These are phyloP conservation scores for Amanita subjunquillea DNA, from an alignment of 768 basidiomycete genomes.

Conservation along the genomic window DNA sequence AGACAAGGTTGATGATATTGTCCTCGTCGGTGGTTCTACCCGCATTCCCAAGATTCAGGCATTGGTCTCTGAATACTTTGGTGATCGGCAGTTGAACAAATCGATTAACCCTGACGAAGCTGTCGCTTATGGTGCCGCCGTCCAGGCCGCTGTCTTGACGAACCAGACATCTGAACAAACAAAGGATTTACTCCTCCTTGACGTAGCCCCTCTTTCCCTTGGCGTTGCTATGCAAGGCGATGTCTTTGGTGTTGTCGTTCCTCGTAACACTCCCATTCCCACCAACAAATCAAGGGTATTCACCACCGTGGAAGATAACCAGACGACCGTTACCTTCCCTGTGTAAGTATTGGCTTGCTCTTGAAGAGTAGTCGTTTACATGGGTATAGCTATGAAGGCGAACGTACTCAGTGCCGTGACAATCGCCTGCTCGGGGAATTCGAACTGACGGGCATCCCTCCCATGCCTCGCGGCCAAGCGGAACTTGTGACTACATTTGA, in stretches of 20 bases:
- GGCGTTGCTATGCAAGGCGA: conserved; percentile 99
- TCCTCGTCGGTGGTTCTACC: conserved; percentile 98
- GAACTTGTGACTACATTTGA: conserved; percentile 99
- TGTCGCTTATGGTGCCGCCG: conserved; percentile 98
- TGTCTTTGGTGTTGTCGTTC: conserved; percentile 98
- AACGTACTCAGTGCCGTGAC: conserved; percentile 99
- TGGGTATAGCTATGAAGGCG: conserved; percentile 79
- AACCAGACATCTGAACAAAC: conserved; percentile 99
- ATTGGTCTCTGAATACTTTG: conserved; percentile 97
- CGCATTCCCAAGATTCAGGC: conserved; percentile 99
- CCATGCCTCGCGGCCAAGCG: conserved; percentile 98
- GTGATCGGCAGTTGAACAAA: conserved; percentile 97
- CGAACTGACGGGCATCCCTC: conserved; percentile 97
- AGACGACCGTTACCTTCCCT: conserved; percentile 99
- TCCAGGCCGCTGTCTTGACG: conserved; percentile 98
- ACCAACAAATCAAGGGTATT: conserved; percentile 99
- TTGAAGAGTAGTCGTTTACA: conserved; percentile 5
- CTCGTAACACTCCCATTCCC: conserved; percentile 98
- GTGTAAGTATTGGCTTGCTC: conserved; percentile 43
- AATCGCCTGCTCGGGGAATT: conserved; percentile 99
- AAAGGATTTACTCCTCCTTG: conserved; percentile 94
- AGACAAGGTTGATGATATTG: conserved; percentile 97
- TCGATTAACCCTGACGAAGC: conserved; percentile 99
- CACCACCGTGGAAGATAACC: conserved; percentile 99
- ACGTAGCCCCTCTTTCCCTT: conserved; percentile 95